These are phyloP conservation scores for Nemania sp. DNA, from an alignment of 2,329 filamentous ascomycete species.

Conservation along the genomic window DNA sequence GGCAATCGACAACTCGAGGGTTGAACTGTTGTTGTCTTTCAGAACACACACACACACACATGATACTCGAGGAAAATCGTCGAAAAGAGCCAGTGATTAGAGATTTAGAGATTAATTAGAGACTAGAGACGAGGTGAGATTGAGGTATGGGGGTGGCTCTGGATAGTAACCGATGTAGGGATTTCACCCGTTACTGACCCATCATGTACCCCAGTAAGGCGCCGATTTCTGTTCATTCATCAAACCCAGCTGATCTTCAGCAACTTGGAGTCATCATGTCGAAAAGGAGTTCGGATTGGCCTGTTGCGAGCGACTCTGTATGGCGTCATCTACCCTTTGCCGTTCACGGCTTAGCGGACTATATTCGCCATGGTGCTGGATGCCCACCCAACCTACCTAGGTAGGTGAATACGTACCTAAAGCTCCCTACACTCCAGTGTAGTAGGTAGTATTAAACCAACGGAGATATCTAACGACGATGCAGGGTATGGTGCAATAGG, in stretches of 20 bases:
- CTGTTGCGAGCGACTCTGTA: constrained; percentile 25
- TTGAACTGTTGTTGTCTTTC: no score
- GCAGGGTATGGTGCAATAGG: not conserved
- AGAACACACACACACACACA: no score
- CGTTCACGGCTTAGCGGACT: constrained; percentile 26
- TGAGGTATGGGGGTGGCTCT: not conserved
- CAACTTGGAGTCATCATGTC: constrained; percentile 11
- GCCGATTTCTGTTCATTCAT: constrained; percentile 3
- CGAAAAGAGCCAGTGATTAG: no score
- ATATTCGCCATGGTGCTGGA: constrained; percentile 8
- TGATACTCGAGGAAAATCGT: no score
- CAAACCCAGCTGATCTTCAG: not conserved
- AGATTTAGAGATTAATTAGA: no score
- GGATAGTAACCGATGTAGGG: not conserved
- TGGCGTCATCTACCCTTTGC: constrained; percentile 36
- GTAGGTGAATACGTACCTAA: not conserved
- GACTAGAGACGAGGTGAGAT: not conserved
- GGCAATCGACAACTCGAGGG: no score
- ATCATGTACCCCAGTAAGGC: constrained; percentile 8
- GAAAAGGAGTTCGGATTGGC: constrained; percentile 21
- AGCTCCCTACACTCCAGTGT: no score
- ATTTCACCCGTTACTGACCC: not conserved
- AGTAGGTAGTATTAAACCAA: not conserved
- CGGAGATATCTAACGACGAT: not conserved
- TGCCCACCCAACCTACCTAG: not conserved